Conservation (phyloP, 2,329 filamentous ascomycete genomes). For the Aureobasidium leucospermi region DNA sequence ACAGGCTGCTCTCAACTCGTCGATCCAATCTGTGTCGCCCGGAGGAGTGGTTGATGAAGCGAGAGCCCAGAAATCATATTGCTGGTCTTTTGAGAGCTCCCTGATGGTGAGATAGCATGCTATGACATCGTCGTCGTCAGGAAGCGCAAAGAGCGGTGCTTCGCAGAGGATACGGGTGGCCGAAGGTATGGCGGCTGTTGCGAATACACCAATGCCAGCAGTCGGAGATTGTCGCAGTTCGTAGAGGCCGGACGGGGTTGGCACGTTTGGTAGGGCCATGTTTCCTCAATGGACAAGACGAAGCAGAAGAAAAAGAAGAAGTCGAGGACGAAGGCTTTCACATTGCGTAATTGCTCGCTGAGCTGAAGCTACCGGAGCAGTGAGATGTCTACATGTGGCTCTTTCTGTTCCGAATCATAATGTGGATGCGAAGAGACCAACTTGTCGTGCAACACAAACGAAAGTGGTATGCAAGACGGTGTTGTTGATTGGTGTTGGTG, state of each 20-base stretch:
- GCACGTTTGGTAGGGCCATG: neutral
- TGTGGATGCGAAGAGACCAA: neutral
- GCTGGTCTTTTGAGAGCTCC: neutral
- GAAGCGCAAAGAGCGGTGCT: slow-evolving; percentile 14
- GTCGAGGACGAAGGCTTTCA: neutral
- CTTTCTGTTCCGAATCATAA: neutral
- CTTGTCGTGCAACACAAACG: neutral
- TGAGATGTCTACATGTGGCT: neutral
- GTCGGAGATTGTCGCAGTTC: slow-evolving; percentile 12
- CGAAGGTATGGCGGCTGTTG: slow-evolving; percentile 9
- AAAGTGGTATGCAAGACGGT: neutral
- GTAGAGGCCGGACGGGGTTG: slow-evolving; percentile 7
- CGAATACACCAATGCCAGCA: slow-evolving; percentile 16
- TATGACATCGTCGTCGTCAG: slow-evolving; percentile 15
- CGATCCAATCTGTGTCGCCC: slow-evolving; percentile 15
- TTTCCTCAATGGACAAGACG: neutral
- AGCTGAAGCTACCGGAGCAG: neutral
- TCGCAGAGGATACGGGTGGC: slow-evolving; percentile 16
- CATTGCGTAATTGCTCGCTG: slow-evolving; percentile 6
- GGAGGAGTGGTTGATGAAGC: neutral
- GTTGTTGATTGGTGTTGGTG: neutral
- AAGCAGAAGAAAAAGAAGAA: neutral
- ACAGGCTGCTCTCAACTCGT: slow-evolving; percentile 7
- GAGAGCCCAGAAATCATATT: slow-evolving; percentile 15
- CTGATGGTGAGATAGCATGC: slow-evolving; percentile 11